Conservation (phyloP, 2,329 filamentous ascomycete genomes). For the Microsporum audouinii region DNA sequence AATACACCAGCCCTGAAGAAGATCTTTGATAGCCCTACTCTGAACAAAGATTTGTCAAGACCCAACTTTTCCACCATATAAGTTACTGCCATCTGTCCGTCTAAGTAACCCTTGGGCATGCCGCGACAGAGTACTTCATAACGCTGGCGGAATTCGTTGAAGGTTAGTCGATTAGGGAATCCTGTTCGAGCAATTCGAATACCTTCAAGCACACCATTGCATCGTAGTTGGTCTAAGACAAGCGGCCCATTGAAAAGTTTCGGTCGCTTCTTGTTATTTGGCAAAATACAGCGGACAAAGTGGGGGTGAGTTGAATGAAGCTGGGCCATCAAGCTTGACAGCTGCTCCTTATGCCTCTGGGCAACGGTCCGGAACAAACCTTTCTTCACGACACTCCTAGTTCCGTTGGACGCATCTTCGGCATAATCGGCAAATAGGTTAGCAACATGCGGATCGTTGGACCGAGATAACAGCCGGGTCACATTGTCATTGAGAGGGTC, state of each 20-base stretch:
- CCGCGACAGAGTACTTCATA: conserved; percentile 87
- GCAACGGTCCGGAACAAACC: conserved; percentile 94
- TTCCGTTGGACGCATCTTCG: conserved; percentile 59
- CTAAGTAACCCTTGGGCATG: conserved; percentile 81
- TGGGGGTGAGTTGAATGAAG: conserved; percentile 94
- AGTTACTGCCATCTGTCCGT: conserved; percentile 73
- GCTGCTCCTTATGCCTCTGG: conserved; percentile 92
- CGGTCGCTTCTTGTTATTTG: conserved; percentile 93
- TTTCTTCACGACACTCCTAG: conserved; percentile 79
- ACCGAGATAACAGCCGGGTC: conserved; percentile 73
- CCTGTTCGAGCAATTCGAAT: conserved; percentile 94
- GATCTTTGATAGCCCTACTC: conserved; percentile 90
- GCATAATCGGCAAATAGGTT: conserved; percentile 79
- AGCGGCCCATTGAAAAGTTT: conserved; percentile 85
- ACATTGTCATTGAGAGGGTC: conserved; percentile 96
- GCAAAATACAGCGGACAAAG: conserved; percentile 94
- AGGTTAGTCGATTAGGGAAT: conserved; percentile 85
- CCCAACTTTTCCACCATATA: conserved; percentile 83
- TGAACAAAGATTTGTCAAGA: conserved; percentile 74
- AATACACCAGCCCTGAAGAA: conserved; percentile 96
- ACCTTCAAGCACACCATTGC: conserved; percentile 97
- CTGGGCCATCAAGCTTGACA: conserved; percentile 91
- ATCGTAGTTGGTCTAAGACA: conserved; percentile 94
- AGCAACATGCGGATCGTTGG: conserved; percentile 71
- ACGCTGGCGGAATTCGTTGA: conserved; percentile 85